Percentiles rank a stretch among this genome's conserved stretches.
Evolutionary conservation across 1,284 basidiomycete species (phyloP).

Genomic region (Fomitopsis schrenkii): DNA sequence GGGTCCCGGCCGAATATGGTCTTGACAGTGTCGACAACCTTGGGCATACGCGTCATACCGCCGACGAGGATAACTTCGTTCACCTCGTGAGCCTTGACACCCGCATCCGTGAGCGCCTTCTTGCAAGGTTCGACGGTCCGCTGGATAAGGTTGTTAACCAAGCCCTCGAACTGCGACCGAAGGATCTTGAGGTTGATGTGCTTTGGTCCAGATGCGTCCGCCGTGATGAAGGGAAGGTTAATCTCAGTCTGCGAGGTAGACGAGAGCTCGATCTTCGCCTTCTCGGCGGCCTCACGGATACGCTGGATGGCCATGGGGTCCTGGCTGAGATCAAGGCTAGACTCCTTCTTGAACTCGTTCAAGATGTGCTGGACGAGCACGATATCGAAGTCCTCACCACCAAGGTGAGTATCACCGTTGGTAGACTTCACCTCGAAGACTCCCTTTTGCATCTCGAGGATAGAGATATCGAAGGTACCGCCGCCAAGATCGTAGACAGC

Average conservation of each 20-base stretch:
- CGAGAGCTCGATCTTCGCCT: conserved; percentile 98
- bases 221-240: conserved; percentile 97
- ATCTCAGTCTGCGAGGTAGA: conserved; percentile 93
- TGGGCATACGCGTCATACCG: conserved; percentile 98
- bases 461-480: conserved; percentile 98
- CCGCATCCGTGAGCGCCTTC: conserved; percentile 91
- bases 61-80: conserved; percentile 98
- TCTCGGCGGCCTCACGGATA: conserved; percentile 98
- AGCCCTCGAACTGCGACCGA: conserved; percentile 86
- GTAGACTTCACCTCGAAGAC: conserved; percentile 99
- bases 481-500: conserved; percentile 98
- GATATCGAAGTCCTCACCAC: conserved; percentile 98
- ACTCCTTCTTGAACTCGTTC: conserved; percentile 93
- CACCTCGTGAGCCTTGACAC: conserved; percentile 89
- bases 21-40: conserved; percentile 93
- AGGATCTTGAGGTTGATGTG: conserved; percentile 93
- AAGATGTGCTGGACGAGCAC: conserved; percentile 86
- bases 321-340: conserved; percentile 74
- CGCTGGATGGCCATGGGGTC: conserved; percentile 99
- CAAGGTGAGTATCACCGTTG: conserved; percentile 98
- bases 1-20: conserved; percentile 91
- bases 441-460: conserved; percentile 98
- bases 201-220: conserved; percentile 90
- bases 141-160: conserved; percentile 82
- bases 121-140: conserved; percentile 96